Percentiles rank a stretch among this genome's conserved stretches.
Evolutionary conservation across 1,284 basidiomycete genomes (phyloP).

Genomic region (Cronartium ribicola): DNA sequence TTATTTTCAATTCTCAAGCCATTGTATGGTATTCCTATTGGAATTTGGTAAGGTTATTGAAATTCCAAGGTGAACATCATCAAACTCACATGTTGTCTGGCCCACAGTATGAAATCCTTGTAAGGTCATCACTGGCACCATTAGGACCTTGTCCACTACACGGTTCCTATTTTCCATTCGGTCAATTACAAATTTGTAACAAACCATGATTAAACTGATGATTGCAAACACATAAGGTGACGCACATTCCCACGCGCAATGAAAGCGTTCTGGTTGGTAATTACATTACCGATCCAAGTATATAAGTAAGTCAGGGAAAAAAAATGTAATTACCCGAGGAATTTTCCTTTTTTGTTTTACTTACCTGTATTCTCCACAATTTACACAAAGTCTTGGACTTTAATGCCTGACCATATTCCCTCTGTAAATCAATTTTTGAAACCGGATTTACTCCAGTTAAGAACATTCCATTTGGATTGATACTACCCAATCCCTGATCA

Average conservation of each 20-base stretch:
- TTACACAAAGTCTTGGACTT: constrained; percentile 35
- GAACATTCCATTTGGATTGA: constrained; percentile 33
- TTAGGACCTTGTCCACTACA: constrained; percentile 20
- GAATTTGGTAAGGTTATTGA: no score
- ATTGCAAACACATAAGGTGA: not conserved
- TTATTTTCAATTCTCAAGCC: no score
- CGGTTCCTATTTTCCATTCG: constrained; percentile 6
- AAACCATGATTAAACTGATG: no score
- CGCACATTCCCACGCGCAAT: constrained; percentile 25
- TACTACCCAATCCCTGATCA: constrained; percentile 16
- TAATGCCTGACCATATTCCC: constrained; percentile 24
- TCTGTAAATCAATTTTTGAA: constrained; percentile 15
- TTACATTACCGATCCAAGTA: no score
- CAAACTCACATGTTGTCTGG: constrained; percentile 20
- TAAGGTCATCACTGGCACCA: constrained; percentile 24
- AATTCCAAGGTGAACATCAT: no score
- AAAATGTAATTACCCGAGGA: not conserved
- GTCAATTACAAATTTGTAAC: not conserved
- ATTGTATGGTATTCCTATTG: no score
- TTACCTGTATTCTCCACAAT: constrained; percentile 33
- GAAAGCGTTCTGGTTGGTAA: constrained; percentile 27
- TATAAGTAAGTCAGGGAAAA: not conserved
- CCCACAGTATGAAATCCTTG: constrained; percentile 32
- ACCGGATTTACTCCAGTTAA: constrained; percentile 12
- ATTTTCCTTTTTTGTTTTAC: constrained; percentile 1